These are phyloP conservation scores for Lithohypha guttulata DNA, from an alignment of 2,329 filamentous ascomycete species.

Conservation along the genomic window DNA sequence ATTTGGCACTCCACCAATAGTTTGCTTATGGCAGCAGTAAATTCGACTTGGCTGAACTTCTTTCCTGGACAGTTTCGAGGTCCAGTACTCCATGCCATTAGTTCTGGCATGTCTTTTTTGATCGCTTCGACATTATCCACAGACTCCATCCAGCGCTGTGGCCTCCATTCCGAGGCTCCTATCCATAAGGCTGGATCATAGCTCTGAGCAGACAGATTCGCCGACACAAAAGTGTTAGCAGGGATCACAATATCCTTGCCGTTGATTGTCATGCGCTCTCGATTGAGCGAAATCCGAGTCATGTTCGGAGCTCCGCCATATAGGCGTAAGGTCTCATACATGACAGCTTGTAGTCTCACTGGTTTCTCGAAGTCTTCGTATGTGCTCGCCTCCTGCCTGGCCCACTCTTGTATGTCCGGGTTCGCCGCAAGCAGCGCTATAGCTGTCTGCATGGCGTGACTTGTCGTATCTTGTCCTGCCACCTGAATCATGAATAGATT, in stretches of 20 bases:
- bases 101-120: conserved; percentile 10
- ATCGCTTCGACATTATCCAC: neutral
- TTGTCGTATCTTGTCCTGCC: conserved; percentile 31
- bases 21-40: conserved; percentile 25
- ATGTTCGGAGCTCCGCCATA: conserved; percentile 19
- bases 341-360: conserved; percentile 13
- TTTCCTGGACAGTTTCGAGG: conserved; percentile 26
- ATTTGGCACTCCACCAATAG: conserved; percentile 11
- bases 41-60: conserved; percentile 30
- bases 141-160: conserved; percentile 26
- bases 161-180: conserved; percentile 24
- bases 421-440: conserved; percentile 16
- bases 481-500: conserved; percentile 39
- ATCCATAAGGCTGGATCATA: conserved; percentile 23
- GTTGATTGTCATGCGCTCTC: conserved; percentile 13
- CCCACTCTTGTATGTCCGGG: conserved; percentile 17
- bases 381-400: neutral
- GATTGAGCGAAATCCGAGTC: conserved; percentile 12
- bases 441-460: conserved; percentile 16
- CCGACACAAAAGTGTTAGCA: conserved; percentile 13
- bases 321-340: conserved; percentile 23
- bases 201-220: conserved; percentile 23
- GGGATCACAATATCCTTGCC: conserved; percentile 15
- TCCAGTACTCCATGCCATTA: conserved; percentile 25
- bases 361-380: conserved; percentile 15